Conservation (phyloP, 169 alveolate species). For the Neospora caninum region DNA sequence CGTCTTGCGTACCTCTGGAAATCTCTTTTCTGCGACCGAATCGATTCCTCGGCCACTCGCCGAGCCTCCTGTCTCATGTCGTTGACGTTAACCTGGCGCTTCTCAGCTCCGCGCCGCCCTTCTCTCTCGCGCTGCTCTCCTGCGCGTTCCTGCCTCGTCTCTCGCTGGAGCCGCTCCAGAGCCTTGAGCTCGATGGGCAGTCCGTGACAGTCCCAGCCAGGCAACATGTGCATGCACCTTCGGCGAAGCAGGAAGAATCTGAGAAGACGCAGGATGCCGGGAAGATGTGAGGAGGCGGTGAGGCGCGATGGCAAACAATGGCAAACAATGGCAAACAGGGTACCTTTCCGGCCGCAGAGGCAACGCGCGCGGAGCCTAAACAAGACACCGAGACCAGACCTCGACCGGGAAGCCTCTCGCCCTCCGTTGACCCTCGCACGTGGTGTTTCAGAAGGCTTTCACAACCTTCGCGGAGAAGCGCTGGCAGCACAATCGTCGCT, state of each 20-base stretch:
- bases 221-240: slow-evolving; percentile 78
- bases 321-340: too few species aligned
- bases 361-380: too few species aligned
- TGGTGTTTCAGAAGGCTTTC: too few species aligned
- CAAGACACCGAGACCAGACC: too few species aligned
- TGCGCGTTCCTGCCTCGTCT: neutral
- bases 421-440: too few species aligned
- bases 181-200: slow-evolving; percentile 85
- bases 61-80: neutral
- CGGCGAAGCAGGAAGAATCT: slow-evolving; percentile 77
- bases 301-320: too few species aligned
- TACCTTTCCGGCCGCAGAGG: too few species aligned
- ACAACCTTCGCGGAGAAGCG: too few species aligned
- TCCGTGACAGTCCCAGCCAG: slow-evolving; percentile 93
- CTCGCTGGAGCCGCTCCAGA: neutral
- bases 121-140: neutral
- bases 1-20: neutral
- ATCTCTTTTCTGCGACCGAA: slow-evolving; percentile 29
- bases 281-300: too few species aligned
- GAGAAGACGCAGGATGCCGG: too few species aligned
- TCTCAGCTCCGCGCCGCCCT: slow-evolving; percentile 34
- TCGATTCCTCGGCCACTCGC: slow-evolving; percentile 20
- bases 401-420: too few species aligned
- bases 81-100: neutral
- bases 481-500: too few species aligned